Base-by-base conservation (phyloP, 495 filamentous ascomycete species). In the Podospora australis region DNA sequence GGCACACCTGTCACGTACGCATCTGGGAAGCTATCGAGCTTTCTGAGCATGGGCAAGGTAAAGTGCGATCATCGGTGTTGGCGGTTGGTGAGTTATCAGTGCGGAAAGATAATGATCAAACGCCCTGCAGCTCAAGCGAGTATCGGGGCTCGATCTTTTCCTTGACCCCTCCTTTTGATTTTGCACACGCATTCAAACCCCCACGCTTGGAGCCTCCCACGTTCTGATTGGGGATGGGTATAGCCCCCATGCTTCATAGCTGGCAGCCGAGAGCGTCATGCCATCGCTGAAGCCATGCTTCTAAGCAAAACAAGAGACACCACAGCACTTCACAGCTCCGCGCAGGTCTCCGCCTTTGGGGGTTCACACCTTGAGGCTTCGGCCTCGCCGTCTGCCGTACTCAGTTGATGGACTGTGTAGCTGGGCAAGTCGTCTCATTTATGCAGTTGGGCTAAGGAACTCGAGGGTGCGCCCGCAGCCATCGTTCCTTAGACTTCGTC, bases 41-140 rank as follows among this genome's bases (percentile, higher is more conserved):
- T 11, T 40, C 21, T 20, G 17, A 40, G 17, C 38, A 19, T 21
- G 26, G 26, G 26, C n/a, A n/a, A n/a, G n/a, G 26, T 30, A 6
- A 30, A 20, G 23, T 6, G 17, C 21, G 38, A 23, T 40, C 23
- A 23, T 23, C 38, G 23, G 16, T 23, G 20, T 43, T 14, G 22
- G n/a, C 17, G 40, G 28, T 43, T 43, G 40, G 40, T 43, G 23
- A 24, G 40, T 28, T 24, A 24, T 43, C 40, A 14, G 11, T 43
- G 40, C 25, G 23, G 22, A 25, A 43, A 43, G 23, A 28, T 24
- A 43, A 26, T 43, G 40, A 23, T 43, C 22, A 23, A 43, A 10
- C 21, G n/a, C n/a, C 22, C 20, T 43, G 40, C 40, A 43, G 40
- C 40, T 43, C 40, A 43, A 43, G 40, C 40, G 40, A 43, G 40